phyloP scores from a whole-genome alignment of 495 filamentous ascomycete genomes.

The Tuber indicum region DNA sequence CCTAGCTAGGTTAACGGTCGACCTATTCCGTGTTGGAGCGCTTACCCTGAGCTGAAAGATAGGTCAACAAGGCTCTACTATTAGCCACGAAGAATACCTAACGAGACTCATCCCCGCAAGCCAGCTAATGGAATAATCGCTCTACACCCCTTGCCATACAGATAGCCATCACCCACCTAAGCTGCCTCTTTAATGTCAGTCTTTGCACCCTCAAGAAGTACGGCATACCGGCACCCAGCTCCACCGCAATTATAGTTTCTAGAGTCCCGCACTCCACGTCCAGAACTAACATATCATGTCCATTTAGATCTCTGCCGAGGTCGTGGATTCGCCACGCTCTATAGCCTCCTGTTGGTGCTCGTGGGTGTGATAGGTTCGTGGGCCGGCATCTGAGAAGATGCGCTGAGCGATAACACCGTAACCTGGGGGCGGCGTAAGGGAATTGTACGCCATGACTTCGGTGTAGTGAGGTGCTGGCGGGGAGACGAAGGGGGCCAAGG shows the following conservation, averaged over 20 bases:
- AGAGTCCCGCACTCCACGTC: slow-evolving; percentile 7
- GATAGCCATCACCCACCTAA: background rate
- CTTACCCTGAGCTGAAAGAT: slow-evolving; percentile 4
- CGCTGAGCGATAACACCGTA: slow-evolving; percentile 6
- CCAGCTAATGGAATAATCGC: background rate
- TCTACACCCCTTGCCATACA: background rate
- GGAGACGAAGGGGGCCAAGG: background rate
- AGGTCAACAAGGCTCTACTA: background rate
- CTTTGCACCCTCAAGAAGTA: slow-evolving; percentile 9
- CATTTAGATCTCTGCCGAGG: slow-evolving; percentile 1
- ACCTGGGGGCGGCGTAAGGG: slow-evolving; percentile 3
- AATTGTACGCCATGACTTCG: background rate
- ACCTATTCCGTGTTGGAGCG: background rate
- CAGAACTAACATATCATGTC: slow-evolving; percentile 14
- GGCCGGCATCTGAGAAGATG: background rate
- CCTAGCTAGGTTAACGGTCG: background rate
- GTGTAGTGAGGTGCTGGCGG: background rate
- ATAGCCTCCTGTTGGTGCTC: background rate
- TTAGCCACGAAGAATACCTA: background rate
- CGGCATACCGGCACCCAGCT: slow-evolving; percentile 2
- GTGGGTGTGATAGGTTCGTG: background rate
- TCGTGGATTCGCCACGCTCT: slow-evolving; percentile 5
- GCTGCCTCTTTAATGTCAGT: background rate
- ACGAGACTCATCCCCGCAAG: background rate
- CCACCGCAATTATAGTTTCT: slow-evolving; percentile 12